Percentiles rank a stretch among this genome's conserved stretches.
Evolutionary conservation across 306 rosid species (phyloP).

Genomic region (Pyrus betulifolia): DNA sequence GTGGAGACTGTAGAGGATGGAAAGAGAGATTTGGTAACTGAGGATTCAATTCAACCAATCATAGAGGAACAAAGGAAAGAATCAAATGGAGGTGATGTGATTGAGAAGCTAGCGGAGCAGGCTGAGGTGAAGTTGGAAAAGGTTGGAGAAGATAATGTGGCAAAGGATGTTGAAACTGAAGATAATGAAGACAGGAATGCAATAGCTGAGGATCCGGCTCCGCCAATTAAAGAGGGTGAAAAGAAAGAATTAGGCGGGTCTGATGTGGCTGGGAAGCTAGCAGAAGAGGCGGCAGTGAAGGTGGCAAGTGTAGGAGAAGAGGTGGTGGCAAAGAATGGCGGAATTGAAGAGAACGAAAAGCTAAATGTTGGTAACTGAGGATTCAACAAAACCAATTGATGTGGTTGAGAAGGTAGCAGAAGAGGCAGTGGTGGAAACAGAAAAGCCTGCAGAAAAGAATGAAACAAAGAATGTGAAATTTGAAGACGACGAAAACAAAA

Average conservation of each 20-base stretch:
- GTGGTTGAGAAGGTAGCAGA: conserved; percentile 7
- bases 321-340: not conserved
- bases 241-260: not conserved
- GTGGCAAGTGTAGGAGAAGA: not conserved
- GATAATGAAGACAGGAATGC: not conserved
- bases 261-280: not conserved
- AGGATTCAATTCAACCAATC: conserved; percentile 11
- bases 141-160: not conserved
- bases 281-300: not conserved
- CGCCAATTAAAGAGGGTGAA: not conserved
- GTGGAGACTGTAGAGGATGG: conserved; percentile 17
- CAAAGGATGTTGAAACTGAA: not conserved
- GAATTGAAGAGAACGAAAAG: not conserved
- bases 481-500: not conserved
- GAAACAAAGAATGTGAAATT: conserved; percentile 1
- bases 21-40: not conserved
- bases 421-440: not conserved
- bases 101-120: conserved; percentile 1
- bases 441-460: not conserved
- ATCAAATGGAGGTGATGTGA: conserved; percentile 13
- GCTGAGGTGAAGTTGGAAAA: not conserved
- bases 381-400: conserved; percentile 6
- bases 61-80: conserved; percentile 23
- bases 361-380: not conserved
- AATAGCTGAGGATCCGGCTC: not conserved